phyloP scores from a whole-genome alignment of 176 grass and related monocot species.

The Elaeis guineensis region DNA sequence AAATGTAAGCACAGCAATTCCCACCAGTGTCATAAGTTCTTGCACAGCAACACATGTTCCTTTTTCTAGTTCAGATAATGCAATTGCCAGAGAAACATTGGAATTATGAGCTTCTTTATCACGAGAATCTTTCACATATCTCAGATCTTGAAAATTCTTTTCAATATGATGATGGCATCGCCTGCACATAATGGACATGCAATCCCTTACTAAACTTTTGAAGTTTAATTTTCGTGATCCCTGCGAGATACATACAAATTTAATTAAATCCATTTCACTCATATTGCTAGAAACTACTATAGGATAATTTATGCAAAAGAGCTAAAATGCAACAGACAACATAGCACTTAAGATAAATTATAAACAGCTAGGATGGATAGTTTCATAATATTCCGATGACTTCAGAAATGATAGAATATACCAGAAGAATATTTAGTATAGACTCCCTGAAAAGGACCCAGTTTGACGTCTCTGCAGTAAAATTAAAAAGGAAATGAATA shows the following conservation, averaged over 20 bases:
- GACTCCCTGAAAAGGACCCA: constrained; percentile 84
- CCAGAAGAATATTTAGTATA: constrained; percentile 62
- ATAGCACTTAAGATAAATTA: no score
- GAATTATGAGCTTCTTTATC: constrained; percentile 32
- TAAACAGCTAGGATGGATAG: no score
- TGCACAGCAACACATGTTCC: constrained; percentile 39
- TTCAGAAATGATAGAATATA: constrained; percentile 27
- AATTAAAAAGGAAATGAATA: constrained; percentile 18
- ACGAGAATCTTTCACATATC: constrained; percentile 34
- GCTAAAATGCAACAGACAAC: no score
- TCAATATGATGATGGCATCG: constrained; percentile 25
- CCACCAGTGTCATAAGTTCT: constrained; percentile 71
- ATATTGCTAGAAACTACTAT: constrained; percentile 10
- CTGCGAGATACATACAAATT: constrained; percentile 30
- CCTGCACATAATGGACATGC: constrained; percentile 50
- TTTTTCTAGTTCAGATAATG: constrained; percentile 44
- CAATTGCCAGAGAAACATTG: constrained; percentile 39
- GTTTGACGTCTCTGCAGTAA: constrained; percentile 54
- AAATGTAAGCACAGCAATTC: constrained; percentile 11
- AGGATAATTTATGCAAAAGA: background rate
- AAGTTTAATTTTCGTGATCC: constrained; percentile 51
- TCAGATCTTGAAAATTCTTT: constrained; percentile 25
- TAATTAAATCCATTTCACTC: constrained; percentile 12
- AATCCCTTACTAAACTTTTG: constrained; percentile 65
- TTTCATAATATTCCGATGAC: no score